Conservation (phyloP, 108 stramenopile genomes). For the Nitzschia palea region DNA sequence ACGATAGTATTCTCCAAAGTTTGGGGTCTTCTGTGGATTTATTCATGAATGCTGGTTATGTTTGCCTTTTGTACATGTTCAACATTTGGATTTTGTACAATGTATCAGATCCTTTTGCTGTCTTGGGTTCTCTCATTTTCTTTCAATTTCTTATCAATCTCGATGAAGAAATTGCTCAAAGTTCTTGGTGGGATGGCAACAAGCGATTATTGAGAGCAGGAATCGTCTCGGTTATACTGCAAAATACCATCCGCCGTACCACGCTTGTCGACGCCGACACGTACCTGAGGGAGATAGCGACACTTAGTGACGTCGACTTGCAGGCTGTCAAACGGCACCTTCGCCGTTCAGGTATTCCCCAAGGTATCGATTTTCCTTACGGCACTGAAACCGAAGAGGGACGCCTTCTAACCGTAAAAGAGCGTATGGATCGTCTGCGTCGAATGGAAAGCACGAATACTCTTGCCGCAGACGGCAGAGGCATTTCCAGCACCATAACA, state of each 20-base stretch:
- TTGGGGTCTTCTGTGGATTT: constrained; percentile 34
- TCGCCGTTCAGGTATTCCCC: constrained; percentile 19
- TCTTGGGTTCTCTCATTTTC: constrained; percentile 44
- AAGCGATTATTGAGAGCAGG: constrained; percentile 40
- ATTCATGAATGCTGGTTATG: constrained; percentile 52
- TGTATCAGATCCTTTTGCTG: constrained; percentile 39
- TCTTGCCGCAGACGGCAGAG: too few relatives aligned
- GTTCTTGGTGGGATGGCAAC: constrained; percentile 32
- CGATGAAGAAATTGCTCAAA: constrained; percentile 36
- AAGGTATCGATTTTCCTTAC: constrained; percentile 15
- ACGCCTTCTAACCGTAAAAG: constrained; percentile 6
- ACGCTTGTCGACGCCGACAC: not conserved
- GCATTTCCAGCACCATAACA: too few relatives aligned
- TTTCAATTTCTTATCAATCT: constrained; percentile 48
- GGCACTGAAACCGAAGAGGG: constrained; percentile 10
- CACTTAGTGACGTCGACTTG: constrained; percentile 14
- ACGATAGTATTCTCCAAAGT: constrained; percentile 41
- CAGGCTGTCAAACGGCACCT: constrained; percentile 9
- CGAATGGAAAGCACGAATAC: constrained; percentile 17
- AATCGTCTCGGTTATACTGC: constrained; percentile 29
- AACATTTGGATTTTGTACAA: constrained; percentile 51
- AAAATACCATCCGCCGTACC: constrained; percentile 21
- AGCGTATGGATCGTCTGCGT: constrained; percentile 13
- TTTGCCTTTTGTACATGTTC: constrained; percentile 32
- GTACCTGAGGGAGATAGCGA: constrained; percentile 4